Percentiles rank a stretch among this genome's conserved stretches.
Conservation (phyloP, 1,284 basidiomycete species). For the Irpex sp. region DNA sequence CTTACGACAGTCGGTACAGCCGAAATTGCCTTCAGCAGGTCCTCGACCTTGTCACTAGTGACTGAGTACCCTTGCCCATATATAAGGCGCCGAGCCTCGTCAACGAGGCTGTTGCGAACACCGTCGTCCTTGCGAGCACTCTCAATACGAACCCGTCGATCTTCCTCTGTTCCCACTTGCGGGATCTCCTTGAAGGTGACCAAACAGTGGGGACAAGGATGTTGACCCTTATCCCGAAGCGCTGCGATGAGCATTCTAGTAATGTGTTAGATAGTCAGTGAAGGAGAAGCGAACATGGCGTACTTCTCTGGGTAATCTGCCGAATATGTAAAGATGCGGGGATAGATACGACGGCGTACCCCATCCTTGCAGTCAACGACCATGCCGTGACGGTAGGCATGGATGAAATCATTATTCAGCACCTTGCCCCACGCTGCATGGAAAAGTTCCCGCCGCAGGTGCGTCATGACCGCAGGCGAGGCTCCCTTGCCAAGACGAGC, state of each 20-base stretch:
- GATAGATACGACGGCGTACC: slow-evolving; percentile 15
- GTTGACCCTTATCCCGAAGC: not conserved
- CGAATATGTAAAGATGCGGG: slow-evolving; percentile 18
- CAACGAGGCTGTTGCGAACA: not conserved
- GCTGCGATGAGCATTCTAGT: not conserved
- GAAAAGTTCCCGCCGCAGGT: not conserved
- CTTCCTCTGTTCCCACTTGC: not conserved
- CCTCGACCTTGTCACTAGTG: not conserved
- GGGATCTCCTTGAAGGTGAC: not conserved
- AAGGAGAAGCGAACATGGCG: not conserved
- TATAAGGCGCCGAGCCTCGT: not conserved
- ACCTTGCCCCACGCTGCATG: not conserved
- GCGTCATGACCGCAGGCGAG: not conserved
- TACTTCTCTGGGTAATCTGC: slow-evolving; percentile 32
- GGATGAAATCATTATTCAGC: slow-evolving; percentile 17
- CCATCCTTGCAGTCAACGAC: slow-evolving; percentile 21
- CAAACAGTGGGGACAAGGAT: not conserved
- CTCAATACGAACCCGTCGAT: not conserved
- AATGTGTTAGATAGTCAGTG: no score
- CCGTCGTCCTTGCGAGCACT: not conserved
- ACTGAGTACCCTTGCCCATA: not conserved
- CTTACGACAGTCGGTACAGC: not conserved
- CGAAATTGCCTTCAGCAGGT: not conserved
- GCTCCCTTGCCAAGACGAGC: not conserved
- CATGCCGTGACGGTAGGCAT: slow-evolving; percentile 24